phyloP scores from a whole-genome alignment of 2,329 filamentous ascomycete genomes.

The Fusarium anthophilum region DNA sequence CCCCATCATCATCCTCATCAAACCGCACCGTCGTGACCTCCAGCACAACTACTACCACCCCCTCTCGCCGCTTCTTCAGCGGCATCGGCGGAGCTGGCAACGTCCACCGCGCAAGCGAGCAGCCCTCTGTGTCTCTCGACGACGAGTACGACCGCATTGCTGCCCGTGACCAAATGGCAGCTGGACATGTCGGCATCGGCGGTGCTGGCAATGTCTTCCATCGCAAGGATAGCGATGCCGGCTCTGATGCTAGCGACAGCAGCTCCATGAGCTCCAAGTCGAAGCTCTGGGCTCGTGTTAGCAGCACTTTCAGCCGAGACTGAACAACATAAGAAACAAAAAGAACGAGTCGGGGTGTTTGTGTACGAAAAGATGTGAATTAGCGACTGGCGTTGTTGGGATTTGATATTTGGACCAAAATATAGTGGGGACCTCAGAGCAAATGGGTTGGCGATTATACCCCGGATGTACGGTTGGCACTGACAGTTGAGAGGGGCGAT shows the following conservation, averaged over 20 bases:
- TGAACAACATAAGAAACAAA: background rate
- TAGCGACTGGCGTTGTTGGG: constrained; percentile 43
- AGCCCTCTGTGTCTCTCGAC: constrained; percentile 61
- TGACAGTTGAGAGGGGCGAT: constrained; percentile 27
- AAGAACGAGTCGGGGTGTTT: background rate
- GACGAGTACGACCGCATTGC: constrained; percentile 57
- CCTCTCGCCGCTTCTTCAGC: constrained; percentile 66
- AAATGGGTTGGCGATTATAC: constrained; percentile 37
- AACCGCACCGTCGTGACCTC: constrained; percentile 57
- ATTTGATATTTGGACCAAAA: constrained; percentile 1
- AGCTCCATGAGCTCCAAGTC: constrained; percentile 48
- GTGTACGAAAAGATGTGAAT: constrained; percentile 3
- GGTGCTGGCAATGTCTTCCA: constrained; percentile 74
- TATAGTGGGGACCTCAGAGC: constrained; percentile 46
- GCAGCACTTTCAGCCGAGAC: constrained; percentile 47
- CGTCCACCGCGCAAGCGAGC: constrained; percentile 57
- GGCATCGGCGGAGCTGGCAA: constrained; percentile 76
- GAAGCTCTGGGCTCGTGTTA: constrained; percentile 48
- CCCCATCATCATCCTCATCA: constrained; percentile 49
- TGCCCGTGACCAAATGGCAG: constrained; percentile 51
- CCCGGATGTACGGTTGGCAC: constrained; percentile 32
- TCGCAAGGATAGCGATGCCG: constrained; percentile 49
- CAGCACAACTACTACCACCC: constrained; percentile 44
- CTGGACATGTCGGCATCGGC: constrained; percentile 73
- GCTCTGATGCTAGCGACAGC: constrained; percentile 50